Evolutionary conservation across 192 early-diverging fungal genomes (phyloP), one percentile per base, ranked within the genome.

Genomic region (Backusella tuberculispora): DNA sequence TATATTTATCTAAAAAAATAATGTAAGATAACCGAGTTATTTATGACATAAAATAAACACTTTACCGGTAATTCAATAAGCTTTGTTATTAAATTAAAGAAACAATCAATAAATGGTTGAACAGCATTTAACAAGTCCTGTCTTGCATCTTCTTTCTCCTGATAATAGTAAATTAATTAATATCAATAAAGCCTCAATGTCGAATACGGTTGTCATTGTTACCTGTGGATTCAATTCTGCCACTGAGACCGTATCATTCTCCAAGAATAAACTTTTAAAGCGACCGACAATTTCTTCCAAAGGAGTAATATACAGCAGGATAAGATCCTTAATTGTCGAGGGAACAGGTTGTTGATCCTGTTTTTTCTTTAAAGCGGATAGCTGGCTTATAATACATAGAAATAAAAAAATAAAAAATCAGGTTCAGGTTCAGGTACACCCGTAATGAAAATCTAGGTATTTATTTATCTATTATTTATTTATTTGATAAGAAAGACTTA

Each of bases 21-120:
- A 60, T 0, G 37, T 48, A 21, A 38, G 47, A 5, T 7, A 15
- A 50, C 46, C 3, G 34, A 14, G 50, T 26, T 38, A 63, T 38
- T 19, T 17, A 9, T 53, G 42, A 44, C 5, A 3, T 8, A 26
- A 45, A n/a, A 17, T 34, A 50, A 37, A 12, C 10, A 41, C 80
- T 2, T 67, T 78, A 88, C 87, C 5, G 86, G 85, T 26, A 89
- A 83, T 26, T 82, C 68, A 44, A 90, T 73, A 14, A 89, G 76
- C 8, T 76, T 69, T 34, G 77, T 68, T 10, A 87, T 77, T 1
- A 72, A 69, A 7, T 82, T 78, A 17, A 90, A 77, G 56, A 84
- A 90, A n/a, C 75, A n/a, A 34, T 84, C 80, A 17, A 82, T 74
- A 21, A 82, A 74, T 9, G 69, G 68, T 3, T 84, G 78, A 17